phyloP scores from a whole-genome alignment of 2,329 filamentous ascomycete species.

The Fusarium proliferatum region DNA sequence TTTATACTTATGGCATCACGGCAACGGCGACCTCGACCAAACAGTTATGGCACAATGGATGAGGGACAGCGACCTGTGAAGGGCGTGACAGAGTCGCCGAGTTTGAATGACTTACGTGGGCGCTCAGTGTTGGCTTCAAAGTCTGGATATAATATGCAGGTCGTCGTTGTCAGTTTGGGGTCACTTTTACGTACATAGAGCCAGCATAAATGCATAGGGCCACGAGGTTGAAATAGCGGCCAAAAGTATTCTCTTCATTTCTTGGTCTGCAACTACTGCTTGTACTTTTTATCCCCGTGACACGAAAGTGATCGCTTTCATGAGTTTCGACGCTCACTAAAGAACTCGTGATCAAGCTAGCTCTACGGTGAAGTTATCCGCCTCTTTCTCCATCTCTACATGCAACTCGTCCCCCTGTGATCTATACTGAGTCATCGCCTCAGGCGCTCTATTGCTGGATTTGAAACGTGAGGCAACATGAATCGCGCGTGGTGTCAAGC shows the following conservation, averaged over 20 bases:
- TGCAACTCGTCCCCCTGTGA: not conserved
- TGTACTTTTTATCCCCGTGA: slow-evolving; percentile 19
- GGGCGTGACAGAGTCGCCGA: not conserved
- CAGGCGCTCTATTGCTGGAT: not conserved
- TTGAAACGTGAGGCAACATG: not conserved
- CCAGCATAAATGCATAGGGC: slow-evolving; percentile 16
- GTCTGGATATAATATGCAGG: slow-evolving; percentile 41
- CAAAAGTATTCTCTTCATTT: slow-evolving; percentile 36
- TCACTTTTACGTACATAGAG: slow-evolving; percentile 41
- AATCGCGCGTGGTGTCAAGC: not conserved
- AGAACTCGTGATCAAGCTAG: not conserved
- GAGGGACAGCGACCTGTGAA: not conserved
- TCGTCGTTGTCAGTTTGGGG: slow-evolving; percentile 35
- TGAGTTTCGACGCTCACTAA: not conserved
- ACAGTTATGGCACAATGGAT: not conserved
- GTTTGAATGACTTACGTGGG: slow-evolving; percentile 13
- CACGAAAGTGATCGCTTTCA: not conserved
- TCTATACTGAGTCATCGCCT: not conserved
- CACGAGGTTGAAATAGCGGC: slow-evolving; percentile 9
- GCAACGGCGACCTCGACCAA: slow-evolving; percentile 24
- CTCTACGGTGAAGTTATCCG: not conserved
- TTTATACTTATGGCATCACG: slow-evolving; percentile 32
- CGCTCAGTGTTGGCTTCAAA: slow-evolving; percentile 10
- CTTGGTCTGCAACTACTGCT: slow-evolving; percentile 26
- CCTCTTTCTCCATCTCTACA: not conserved